Evolutionary conservation across 768 basidiomycete species (phyloP).

Genomic region (Trametes villosa): DNA sequence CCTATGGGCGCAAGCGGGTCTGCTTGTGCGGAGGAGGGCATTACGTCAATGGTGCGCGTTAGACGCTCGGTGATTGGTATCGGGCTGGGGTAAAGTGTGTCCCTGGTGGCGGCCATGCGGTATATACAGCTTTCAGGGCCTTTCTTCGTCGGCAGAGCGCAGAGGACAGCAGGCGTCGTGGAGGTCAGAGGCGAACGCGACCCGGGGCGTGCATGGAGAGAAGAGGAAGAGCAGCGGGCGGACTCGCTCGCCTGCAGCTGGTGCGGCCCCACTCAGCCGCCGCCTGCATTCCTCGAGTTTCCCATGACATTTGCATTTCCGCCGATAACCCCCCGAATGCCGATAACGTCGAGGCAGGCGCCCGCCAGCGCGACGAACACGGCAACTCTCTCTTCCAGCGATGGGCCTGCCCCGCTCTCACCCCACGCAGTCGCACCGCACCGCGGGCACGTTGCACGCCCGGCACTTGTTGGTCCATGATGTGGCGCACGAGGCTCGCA

Average conservation of each 20-base stretch:
- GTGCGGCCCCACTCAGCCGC: neutral
- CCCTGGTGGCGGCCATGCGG: too few species aligned
- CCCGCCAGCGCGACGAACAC: constrained; percentile 1
- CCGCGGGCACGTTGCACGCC: neutral
- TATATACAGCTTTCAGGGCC: neutral
- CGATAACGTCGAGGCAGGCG: neutral
- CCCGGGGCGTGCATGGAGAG: constrained; percentile 1
- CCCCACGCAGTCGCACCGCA: neutral
- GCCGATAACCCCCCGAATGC: neutral
- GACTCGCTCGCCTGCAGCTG: too few species aligned
- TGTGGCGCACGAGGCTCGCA: neutral
- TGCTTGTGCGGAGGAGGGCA: neutral
- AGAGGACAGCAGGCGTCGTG: neutral
- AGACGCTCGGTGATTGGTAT: neutral
- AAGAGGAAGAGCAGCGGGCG: neutral
- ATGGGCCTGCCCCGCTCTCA: neutral
- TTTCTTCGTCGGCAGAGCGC: too few species aligned
- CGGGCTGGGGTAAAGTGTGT: neutral
- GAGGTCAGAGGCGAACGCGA: neutral
- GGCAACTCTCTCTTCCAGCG: constrained; percentile 1
- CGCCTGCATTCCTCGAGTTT: constrained; percentile 14
- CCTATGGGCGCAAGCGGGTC: neutral
- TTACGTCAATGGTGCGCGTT: constrained; percentile 16
- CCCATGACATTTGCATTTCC: neutral
- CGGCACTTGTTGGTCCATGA: constrained; percentile 4